Evolutionary conservation across 2,329 filamentous ascomycete species (phyloP).

Genomic region (Exophiala bonariae): DNA sequence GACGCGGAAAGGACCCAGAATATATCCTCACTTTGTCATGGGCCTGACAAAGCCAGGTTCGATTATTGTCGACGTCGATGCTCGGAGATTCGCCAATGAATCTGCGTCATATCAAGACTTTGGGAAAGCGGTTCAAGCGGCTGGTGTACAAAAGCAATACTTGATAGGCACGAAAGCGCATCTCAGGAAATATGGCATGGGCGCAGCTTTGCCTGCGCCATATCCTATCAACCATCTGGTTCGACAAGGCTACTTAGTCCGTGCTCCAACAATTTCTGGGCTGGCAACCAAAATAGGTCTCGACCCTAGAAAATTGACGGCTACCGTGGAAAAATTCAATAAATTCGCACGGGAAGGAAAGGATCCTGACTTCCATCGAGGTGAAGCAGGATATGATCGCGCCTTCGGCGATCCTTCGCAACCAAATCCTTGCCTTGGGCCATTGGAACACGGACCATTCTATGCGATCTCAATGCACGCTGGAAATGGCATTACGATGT

Average conservation of each 20-base stretch:
- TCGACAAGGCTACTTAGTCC: conserved; percentile 12
- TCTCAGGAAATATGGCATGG: conserved; percentile 15
- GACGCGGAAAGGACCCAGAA: conserved; percentile 26
- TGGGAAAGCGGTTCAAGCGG: conserved; percentile 1
- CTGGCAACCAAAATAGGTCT: conserved; percentile 32
- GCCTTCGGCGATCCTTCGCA: conserved; percentile 35
- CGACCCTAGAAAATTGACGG: conserved; percentile 20
- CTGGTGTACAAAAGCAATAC: conserved; percentile 1
- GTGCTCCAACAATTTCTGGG: conserved; percentile 6
- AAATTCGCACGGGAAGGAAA: conserved; percentile 30
- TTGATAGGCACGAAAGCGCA: conserved; percentile 8
- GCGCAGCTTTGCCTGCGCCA: conserved; percentile 6
- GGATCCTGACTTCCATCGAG: conserved; percentile 37
- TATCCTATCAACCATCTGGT: conserved; percentile 11
- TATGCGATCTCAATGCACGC: conserved; percentile 36
- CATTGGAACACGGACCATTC: conserved; percentile 32
- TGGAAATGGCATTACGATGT: conserved; percentile 40
- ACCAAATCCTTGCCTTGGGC: conserved; percentile 35
- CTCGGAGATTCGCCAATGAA: conserved; percentile 38
- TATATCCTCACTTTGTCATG: conserved; percentile 31
- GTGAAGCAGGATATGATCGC: conserved; percentile 32
- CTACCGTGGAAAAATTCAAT: conserved; percentile 35
- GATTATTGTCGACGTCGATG: conserved; percentile 37
- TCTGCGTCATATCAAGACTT: conserved; percentile 33
- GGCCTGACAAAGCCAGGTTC: conserved; percentile 35